These are phyloP conservation scores for Daldinia sp. DNA, from an alignment of 2,329 filamentous ascomycete species.

Conservation along the genomic window DNA sequence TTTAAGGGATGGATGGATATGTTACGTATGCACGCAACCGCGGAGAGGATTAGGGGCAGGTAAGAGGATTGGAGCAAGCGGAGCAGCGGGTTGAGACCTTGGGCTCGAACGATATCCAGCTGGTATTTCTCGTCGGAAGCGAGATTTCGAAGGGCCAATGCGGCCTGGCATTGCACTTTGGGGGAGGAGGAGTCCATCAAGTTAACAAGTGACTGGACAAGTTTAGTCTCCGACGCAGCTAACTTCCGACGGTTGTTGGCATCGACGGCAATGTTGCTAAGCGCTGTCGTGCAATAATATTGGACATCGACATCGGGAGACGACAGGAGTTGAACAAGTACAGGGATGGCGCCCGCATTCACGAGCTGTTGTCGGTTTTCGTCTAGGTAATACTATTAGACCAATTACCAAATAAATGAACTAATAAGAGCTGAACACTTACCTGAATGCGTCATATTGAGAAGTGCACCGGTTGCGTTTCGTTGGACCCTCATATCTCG, in stretches of 20 bases:
- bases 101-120: constrained; percentile 91
- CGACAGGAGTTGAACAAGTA: constrained; percentile 91
- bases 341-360: constrained; percentile 96
- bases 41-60: constrained; percentile 92
- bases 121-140: constrained; percentile 99
- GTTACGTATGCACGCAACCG: constrained; percentile 97
- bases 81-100: constrained; percentile 84
- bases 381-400: constrained; percentile 61
- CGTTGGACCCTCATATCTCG: constrained; percentile 98
- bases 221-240: constrained; percentile 86
- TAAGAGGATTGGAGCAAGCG: constrained; percentile 94
- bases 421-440: constrained; percentile 46
- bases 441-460: constrained; percentile 99
- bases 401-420: background rate
- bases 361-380: constrained; percentile 98
- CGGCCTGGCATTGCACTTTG: constrained; percentile 98
- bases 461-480: constrained; percentile 92
- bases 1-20: constrained; percentile 98
- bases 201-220: constrained; percentile 93
- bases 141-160: constrained; percentile 89
- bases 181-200: constrained; percentile 97
- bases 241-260: constrained; percentile 89
- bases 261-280: constrained; percentile 98
- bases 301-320: constrained; percentile 96
- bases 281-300: constrained; percentile 98